Evolutionary conservation across 2,329 filamentous ascomycete genomes (phyloP).

Genomic region (Escovopsis sp.): DNA sequence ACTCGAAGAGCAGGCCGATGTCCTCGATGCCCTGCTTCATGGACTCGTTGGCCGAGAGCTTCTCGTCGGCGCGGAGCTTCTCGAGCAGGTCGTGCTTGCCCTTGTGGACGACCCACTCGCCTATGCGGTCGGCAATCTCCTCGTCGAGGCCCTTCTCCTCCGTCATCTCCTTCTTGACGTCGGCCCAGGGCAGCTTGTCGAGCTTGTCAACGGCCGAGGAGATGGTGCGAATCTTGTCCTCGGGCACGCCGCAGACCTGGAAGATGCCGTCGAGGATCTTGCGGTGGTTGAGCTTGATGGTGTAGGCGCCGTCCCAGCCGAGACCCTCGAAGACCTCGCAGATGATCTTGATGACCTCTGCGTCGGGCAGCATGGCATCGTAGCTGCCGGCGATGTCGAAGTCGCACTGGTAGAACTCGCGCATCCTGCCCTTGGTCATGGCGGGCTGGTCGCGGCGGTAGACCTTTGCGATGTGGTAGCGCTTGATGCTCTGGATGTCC

Average conservation of each 20-base stretch:
- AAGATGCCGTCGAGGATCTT: conserved; percentile 91
- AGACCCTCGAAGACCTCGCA: conserved; percentile 74
- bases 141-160: conserved; percentile 72
- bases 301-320: conserved; percentile 58
- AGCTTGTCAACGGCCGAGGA: conserved; percentile 92
- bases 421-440: conserved; percentile 82
- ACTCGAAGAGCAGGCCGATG: conserved; percentile 66
- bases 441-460: conserved; percentile 34
- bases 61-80: conserved; percentile 51
- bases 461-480: conserved; percentile 92
- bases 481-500: conserved; percentile 68
- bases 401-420: conserved; percentile 96
- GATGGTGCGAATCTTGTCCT: conserved; percentile 76
- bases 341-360: conserved; percentile 73
- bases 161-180: conserved; percentile 85
- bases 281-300: conserved; percentile 89
- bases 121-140: conserved; percentile 73
- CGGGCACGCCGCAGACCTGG: conserved; percentile 75
- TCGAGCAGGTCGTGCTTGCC: conserved; percentile 61
- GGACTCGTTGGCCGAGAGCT: conserved; percentile 53
- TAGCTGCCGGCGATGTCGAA: conserved; percentile 85
- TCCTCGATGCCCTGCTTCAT: conserved; percentile 71
- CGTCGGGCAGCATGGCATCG: conserved; percentile 84
- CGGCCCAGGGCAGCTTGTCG: conserved; percentile 81
- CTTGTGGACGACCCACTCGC: conserved; percentile 66